Conservation (phyloP, 2,329 filamentous ascomycete species). For the Hypoxylon sp. region DNA sequence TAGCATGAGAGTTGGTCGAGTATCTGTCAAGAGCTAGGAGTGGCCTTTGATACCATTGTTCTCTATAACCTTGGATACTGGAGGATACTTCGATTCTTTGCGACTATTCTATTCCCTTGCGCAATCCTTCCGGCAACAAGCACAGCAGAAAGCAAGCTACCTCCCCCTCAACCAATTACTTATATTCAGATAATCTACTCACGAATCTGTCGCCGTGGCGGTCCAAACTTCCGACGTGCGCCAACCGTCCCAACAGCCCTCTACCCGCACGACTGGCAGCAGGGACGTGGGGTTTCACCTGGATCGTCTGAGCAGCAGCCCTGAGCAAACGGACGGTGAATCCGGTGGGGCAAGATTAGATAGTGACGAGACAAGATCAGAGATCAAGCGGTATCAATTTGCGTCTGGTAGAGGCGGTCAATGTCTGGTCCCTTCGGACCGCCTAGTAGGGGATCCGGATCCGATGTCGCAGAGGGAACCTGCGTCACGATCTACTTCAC, state of each 20-base stretch:
- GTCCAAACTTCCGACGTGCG: constrained; percentile 47
- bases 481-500: constrained; percentile 65
- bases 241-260: constrained; percentile 47
- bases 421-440: constrained; percentile 65
- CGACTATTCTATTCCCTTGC: constrained; percentile 16
- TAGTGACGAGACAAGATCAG: constrained; percentile 39
- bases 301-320: constrained; percentile 38
- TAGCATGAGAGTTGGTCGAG: constrained; percentile 23
- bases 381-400: constrained; percentile 43
- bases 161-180: constrained; percentile 15
- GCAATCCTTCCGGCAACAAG: constrained; percentile 16
- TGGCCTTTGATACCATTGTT: constrained; percentile 18
- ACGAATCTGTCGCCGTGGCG: constrained; percentile 49
- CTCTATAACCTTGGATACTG: constrained; percentile 19
- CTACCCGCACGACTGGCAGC: constrained; percentile 42
- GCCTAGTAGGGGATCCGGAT: constrained; percentile 64
- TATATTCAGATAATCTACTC: constrained; percentile 14
- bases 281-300: constrained; percentile 42
- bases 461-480: constrained; percentile 71
- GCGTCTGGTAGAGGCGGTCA: constrained; percentile 53
- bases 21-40: constrained; percentile 9
- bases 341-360: constrained; percentile 42
- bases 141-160: constrained; percentile 11
- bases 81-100: constrained; percentile 19
- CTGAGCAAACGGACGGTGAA: constrained; percentile 37